These are phyloP conservation scores for Acarospora socialis DNA, from an alignment of 2,329 filamentous ascomycete genomes.

Conservation along the genomic window DNA sequence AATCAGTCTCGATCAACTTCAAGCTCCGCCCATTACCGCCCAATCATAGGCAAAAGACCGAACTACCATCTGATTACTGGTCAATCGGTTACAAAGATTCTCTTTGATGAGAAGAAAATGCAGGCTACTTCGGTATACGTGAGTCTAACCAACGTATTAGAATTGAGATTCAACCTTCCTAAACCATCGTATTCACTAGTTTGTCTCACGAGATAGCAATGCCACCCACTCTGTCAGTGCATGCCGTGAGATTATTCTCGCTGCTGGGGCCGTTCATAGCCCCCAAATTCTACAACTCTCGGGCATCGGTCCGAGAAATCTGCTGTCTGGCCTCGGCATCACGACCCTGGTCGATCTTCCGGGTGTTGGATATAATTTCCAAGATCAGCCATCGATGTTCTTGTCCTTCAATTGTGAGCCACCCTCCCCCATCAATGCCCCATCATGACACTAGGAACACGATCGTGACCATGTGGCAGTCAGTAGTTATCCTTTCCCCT, in stretches of 20 bases:
- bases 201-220: not conserved
- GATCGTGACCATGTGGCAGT: too few relatives aligned
- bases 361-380: constrained; percentile 28
- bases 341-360: constrained; percentile 30
- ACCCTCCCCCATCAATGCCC: not conserved
- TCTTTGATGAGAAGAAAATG: constrained; percentile 16
- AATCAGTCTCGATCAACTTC: constrained; percentile 23
- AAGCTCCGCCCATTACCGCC: constrained; percentile 21
- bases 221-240: constrained; percentile 16
- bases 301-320: constrained; percentile 21
- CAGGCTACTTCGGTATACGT: constrained; percentile 6
- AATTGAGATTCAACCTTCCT: too few relatives aligned
- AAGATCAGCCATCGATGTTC: constrained; percentile 5
- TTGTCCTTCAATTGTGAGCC: constrained; percentile 5
- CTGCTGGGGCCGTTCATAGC: constrained; percentile 26
- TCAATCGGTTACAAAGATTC: constrained; percentile 20
- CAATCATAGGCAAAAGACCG: constrained; percentile 15
- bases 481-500: constrained; percentile 2
- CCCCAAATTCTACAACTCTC: constrained; percentile 27
- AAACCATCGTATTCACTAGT: not conserved
- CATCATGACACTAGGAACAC: too few relatives aligned
- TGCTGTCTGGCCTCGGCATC: constrained; percentile 28
- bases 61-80: constrained; percentile 21
- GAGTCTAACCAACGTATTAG: too few relatives aligned
- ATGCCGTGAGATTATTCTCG: constrained; percentile 30